These are phyloP conservation scores for Alectoria sarmentosa DNA, from an alignment of 495 filamentous ascomycete species.

Conservation along the genomic window DNA sequence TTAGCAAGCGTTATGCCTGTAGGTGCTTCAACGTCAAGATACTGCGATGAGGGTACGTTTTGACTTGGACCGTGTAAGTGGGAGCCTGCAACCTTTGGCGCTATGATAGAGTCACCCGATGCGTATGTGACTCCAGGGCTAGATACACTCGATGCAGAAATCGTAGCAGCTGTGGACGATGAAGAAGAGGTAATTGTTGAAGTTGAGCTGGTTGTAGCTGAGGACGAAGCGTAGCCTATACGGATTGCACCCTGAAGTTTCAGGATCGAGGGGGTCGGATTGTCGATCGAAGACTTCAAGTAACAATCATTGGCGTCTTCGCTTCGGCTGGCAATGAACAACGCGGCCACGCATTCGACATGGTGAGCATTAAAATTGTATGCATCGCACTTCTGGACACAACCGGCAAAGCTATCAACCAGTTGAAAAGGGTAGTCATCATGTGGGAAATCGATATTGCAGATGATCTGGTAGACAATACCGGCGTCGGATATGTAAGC, in stretches of 20 bases:
- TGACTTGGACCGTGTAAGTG: conserved; percentile 24
- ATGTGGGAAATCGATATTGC: conserved; percentile 24
- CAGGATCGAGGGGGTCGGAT: conserved; percentile 14
- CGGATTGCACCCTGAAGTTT: conserved; percentile 22
- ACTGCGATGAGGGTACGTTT: conserved; percentile 28
- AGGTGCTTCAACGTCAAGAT: conserved; percentile 20
- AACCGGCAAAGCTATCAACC: conserved; percentile 24
- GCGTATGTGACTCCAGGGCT: conserved; percentile 24
- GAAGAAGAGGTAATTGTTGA: conserved; percentile 1
- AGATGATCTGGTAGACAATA: conserved; percentile 25
- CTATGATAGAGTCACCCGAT: conserved; percentile 19
- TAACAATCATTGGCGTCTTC: conserved; percentile 26
- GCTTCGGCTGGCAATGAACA: conserved; percentile 22
- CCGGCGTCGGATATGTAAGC: conserved; percentile 20
- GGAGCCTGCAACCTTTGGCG: conserved; percentile 19
- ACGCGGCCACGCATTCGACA: conserved; percentile 22
- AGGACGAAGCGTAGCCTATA: conserved; percentile 11
- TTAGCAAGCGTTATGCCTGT: conserved; percentile 17
- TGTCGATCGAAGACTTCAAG: conserved; percentile 25
- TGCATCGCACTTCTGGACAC: conserved; percentile 26
- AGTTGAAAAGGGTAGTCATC: conserved; percentile 22
- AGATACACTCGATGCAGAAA: conserved; percentile 10
- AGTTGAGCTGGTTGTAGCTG: conserved; percentile 2
- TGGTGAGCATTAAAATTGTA: conserved; percentile 23
- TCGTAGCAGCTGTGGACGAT: background rate